Evolutionary conservation across 441 rosid genomes (phyloP).

Genomic region (Sinapis alba): DNA sequence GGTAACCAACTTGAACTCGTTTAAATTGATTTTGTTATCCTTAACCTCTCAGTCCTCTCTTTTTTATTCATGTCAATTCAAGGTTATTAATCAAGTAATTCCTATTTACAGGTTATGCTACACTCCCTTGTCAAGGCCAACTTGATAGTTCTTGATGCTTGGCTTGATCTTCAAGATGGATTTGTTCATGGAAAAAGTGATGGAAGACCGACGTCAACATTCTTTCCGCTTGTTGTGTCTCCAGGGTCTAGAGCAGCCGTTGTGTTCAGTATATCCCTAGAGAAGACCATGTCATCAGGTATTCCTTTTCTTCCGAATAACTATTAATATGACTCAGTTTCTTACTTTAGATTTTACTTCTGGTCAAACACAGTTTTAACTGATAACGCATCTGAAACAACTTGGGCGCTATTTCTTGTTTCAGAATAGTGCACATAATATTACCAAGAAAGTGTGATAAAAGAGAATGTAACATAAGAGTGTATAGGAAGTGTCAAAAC

Average conservation of each 20-base stretch:
- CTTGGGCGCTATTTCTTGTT: conserved; percentile 7
- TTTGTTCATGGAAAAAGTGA: conserved; percentile 72
- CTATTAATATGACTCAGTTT: conserved; percentile 6
- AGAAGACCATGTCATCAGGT: conserved; percentile 59
- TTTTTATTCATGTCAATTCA: conserved; percentile 4
- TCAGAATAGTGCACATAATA: too few species aligned
- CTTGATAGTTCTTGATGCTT: conserved; percentile 79
- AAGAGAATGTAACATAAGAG: background rate
- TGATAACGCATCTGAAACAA: conserved; percentile 19
- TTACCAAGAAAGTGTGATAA: background rate
- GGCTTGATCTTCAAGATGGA: conserved; percentile 97
- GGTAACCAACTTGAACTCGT: conserved; percentile 50
- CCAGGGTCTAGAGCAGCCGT: conserved; percentile 83
- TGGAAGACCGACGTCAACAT: conserved; percentile 84
- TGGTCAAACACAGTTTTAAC: conserved; percentile 1
- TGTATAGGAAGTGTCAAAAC: conserved; percentile 8
- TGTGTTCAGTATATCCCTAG: conserved; percentile 72
- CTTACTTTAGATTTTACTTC: conserved; percentile 7
- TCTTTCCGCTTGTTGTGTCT: conserved; percentile 85
- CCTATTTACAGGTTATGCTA: conserved; percentile 72
- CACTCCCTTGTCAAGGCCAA: conserved; percentile 94
- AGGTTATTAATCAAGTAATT: conserved; percentile 9
- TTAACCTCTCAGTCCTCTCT: conserved; percentile 12
- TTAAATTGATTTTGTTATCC: background rate
- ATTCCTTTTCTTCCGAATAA: conserved; percentile 22